A percentile compares a stretch with the other conserved stretches of the same genome.
Evolutionary conservation across 2,329 filamentous ascomycete species (phyloP).

Genomic region (Colletotrichum ledebouriae): DNA sequence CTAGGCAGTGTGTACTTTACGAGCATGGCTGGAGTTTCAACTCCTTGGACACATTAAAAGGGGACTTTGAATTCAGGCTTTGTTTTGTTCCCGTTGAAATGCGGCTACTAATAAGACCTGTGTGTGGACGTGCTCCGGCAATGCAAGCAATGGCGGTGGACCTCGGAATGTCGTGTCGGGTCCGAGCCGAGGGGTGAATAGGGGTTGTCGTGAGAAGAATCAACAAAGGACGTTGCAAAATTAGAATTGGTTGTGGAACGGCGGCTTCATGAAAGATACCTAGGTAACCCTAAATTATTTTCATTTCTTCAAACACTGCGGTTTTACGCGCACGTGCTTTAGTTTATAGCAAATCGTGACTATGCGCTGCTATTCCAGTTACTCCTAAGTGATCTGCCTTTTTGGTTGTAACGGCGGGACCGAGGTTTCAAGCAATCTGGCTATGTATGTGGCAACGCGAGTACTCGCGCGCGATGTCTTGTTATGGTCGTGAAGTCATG

Average conservation of each 20-base stretch:
- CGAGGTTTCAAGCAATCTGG: neutral
- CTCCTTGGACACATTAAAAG: constrained; percentile 41
- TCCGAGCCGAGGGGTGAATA: neutral
- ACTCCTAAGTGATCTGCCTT: neutral
- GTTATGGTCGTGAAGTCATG: constrained; percentile 37
- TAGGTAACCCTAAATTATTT: constrained; percentile 31
- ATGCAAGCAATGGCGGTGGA: neutral
- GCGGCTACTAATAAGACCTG: constrained; percentile 25
- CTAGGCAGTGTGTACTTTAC: constrained; percentile 41
- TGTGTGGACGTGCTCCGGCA: constrained; percentile 21
- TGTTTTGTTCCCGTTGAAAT: constrained; percentile 38
- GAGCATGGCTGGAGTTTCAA: constrained; percentile 36
- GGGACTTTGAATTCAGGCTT: constrained; percentile 41
- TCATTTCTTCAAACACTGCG: constrained; percentile 13
- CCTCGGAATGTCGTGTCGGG: constrained; percentile 6
- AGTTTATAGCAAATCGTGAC: neutral
- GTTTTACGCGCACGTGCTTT: constrained; percentile 10
- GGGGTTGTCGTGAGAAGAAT: neutral
- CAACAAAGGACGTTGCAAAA: constrained; percentile 15
- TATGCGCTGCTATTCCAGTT: constrained; percentile 1
- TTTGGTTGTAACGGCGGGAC: neutral
- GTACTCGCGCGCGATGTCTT: constrained; percentile 9
- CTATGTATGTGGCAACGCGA: constrained; percentile 7
- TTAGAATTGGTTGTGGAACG: constrained; percentile 14
- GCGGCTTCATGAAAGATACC: constrained; percentile 32